Conservation (phyloP, 805 yeast species). For the Hemisphaericaspora nanyangensis region DNA sequence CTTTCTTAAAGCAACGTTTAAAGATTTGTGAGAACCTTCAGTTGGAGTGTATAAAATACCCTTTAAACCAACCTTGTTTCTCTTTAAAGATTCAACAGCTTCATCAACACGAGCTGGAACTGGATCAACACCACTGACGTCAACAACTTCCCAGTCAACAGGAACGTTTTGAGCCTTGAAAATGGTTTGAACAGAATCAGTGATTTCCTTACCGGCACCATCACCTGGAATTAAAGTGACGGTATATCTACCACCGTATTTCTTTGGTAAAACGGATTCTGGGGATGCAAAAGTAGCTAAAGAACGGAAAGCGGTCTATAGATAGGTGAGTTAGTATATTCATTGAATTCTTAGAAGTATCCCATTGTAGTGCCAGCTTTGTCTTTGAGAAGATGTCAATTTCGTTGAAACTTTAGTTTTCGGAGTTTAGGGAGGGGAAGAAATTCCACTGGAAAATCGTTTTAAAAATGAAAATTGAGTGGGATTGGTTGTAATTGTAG, state of each 20-base stretch:
- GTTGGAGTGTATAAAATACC: slow-evolving; percentile 93
- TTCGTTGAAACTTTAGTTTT: too few species aligned
- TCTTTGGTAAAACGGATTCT: slow-evolving; percentile 72
- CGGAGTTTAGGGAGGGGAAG: background rate
- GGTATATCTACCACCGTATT: slow-evolving; percentile 91
- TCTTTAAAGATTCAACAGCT: slow-evolving; percentile 86
- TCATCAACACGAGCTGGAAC: slow-evolving; percentile 66
- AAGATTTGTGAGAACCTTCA: slow-evolving; percentile 71
- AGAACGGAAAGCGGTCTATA: slow-evolving; percentile 32
- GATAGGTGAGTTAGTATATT: slow-evolving; percentile 23
- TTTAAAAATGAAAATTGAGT: background rate
- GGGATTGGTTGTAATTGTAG: too few species aligned
- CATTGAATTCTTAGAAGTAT: too few species aligned
- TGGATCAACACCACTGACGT: slow-evolving; percentile 41
- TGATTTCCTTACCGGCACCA: slow-evolving; percentile 95
- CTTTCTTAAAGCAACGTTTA: slow-evolving; percentile 95
- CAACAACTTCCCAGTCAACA: slow-evolving; percentile 78
- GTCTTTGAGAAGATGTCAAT: too few species aligned
- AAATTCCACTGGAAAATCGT: background rate
- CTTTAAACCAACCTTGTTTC: slow-evolving; percentile 95
- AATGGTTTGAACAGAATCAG: slow-evolving; percentile 88
- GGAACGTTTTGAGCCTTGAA: slow-evolving; percentile 87
- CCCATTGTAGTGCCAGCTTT: too few species aligned
- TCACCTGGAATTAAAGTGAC: slow-evolving; percentile 97
- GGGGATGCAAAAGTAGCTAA: slow-evolving; percentile 59